Evolutionary conservation across 2,329 filamentous ascomycete genomes (phyloP), one percentile per base, ranked within the genome.

Genomic region (Pyrenochaeta sp.): DNA sequence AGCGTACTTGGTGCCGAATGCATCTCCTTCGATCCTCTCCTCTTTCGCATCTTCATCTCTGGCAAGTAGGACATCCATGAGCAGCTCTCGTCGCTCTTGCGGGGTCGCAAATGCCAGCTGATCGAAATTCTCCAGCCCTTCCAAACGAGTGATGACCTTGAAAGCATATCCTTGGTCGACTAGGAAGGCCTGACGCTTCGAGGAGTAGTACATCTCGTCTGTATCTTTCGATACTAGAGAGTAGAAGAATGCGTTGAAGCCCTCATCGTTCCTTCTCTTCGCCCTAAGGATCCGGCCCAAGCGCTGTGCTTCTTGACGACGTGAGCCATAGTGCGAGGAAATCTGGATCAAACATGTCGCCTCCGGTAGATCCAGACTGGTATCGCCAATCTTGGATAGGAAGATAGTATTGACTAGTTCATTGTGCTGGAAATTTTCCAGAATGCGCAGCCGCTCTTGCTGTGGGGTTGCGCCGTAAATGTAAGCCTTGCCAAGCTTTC

Each of bases 211-310:
- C 94, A 99, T 98, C 77, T 99, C 95, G 61, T 93, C 90, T 0
- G 95, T 99, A 74, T 99, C 95, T 77, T 98, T 98, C 5, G 92
- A 96, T 3, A 99, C 95, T 0, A 99, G 85, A 0, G 92, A 96
- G 80, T 99, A 99, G 82, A 99, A 99, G 78, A 98, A 99, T 0
- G 95, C 95, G 74, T 99, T 99, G 79, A 99, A 99, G 7, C 95
- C 95, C 77, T 98, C 95, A 68, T 99, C 95, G 69, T 97, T 98
- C 75, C 95, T 87, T 19, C 95, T 88, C 80, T 99, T 99, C 13
- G 95, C 95, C 79, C 95, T 87, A 2, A 99, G 86, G 69, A 99
- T 98, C 50, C 95, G 90, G 3, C 95, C 95, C 0, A 98, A 84
- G 2, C 95, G 88, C 76, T 98, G 95, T 0, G 95, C 95, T 80